A percentile compares a stretch with the other conserved stretches of the same genome.
phyloP scores from a whole-genome alignment of 441 rosid species.

The Biscutella laevigata region DNA sequence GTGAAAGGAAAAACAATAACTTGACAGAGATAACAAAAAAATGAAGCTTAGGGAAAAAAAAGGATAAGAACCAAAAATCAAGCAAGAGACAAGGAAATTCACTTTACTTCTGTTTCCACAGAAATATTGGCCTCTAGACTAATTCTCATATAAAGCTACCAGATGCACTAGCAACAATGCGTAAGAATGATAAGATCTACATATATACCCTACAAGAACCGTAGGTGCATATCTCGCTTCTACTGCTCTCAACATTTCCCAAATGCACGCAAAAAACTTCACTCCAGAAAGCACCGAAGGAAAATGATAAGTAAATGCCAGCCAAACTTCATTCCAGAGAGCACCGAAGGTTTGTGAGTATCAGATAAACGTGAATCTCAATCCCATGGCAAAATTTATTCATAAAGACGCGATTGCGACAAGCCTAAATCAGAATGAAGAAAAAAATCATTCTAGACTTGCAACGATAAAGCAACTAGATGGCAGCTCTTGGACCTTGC shows the following conservation, averaged over 20 bases:
- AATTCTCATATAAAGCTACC: neutral
- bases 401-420: neutral
- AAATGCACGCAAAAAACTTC: neutral
- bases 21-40: neutral
- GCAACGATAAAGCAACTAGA: constrained; percentile 1
- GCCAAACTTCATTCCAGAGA: too few relatives aligned
- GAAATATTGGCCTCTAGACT: neutral
- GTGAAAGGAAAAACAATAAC: constrained; percentile 11
- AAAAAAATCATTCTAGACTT: neutral
- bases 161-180: neutral
- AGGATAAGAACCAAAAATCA: neutral
- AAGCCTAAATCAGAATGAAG: neutral
- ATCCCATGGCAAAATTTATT: neutral
- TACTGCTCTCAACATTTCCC: neutral
- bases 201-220: neutral
- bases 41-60: neutral
- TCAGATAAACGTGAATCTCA: neutral
- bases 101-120: neutral
- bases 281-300: neutral
- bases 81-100: too few relatives aligned
- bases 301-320: neutral
- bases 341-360: too few relatives aligned
- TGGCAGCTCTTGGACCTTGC: constrained; percentile 1
- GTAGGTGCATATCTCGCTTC: neutral
- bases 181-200: neutral